Evolutionary conservation across 176 grass and related monocot species (phyloP), one percentile per base, ranked within the genome.

Genomic region (Phoenix dactylifera): DNA sequence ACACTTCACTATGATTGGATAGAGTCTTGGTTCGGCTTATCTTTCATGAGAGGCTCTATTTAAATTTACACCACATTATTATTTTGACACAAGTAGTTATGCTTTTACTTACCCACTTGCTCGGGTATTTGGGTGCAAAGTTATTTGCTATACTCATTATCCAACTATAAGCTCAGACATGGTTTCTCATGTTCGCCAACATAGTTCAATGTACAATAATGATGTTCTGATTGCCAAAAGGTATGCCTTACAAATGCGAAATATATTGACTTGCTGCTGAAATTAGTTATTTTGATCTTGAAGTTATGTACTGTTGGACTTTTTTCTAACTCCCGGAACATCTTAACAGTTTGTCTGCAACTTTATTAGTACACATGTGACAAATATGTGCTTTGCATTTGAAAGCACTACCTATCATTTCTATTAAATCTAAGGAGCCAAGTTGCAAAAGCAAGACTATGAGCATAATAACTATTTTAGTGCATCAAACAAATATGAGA

Each of bases 151-250:
- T 53, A 91, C 93, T 53, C 93, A 91, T 72, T 97, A 97, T 67
- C 93, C 93, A 15, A 91, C 93, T 65, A 91, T 97, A 70, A 97
- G 93, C 72, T 85, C 84, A 54, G 93, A 97, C 62, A 97, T 97
- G 93, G 69, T 91, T 72, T 76, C 80, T 51, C 87, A 87, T 71
- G 87, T 97, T 80, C 86, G 63, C 17, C 69, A 79, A 57, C 69
- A 24, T 55, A 85, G 52, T 61, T 88, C 73, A 58, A 91, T 97
- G 87, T 97, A 97, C 63, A 97, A 97, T 55, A 97, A 97, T 59
- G 72, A 85, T 59, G 74, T 81, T 64, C 68, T 52, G 71, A 83
- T 97, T 44, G 73, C 93, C 69, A 76, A 64, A 77, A 91, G 93
- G 93, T 97, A 75, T 22, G 44, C 3, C 60, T 22, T 29, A 48